Evolutionary conservation across 305 asterid genomes (phyloP).

Genomic region (Euphrasia arctica): DNA sequence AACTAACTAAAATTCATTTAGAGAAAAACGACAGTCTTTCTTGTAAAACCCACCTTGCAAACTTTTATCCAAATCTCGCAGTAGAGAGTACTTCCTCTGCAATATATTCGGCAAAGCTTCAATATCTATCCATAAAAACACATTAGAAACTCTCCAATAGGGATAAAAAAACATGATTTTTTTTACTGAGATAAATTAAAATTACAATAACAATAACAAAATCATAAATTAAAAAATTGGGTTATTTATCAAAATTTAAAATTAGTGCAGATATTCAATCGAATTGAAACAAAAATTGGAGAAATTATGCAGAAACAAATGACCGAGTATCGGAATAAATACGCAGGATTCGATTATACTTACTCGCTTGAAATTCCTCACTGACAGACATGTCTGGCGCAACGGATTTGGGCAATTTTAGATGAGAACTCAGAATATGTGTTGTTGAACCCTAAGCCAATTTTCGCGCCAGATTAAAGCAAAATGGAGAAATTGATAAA

Average conservation of each 20-base stretch:
- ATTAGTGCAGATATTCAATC: neutral
- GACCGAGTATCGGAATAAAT: conserved; percentile 24
- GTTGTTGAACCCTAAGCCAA: conserved; percentile 36
- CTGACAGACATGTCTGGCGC: conserved; percentile 36
- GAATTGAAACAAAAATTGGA: conserved; percentile 10
- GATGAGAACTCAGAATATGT: conserved; percentile 8
- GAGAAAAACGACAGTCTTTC: neutral
- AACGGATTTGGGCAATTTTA: conserved; percentile 15
- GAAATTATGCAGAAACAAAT: conserved; percentile 2
- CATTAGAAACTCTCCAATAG: conserved; percentile 15
- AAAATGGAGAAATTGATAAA: neutral
- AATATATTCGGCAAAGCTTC: conserved; percentile 58
- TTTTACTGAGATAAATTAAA: neutral
- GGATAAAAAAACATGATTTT: neutral
- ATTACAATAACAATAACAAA: neutral
- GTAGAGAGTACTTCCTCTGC: conserved; percentile 48
- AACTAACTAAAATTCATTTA: neutral
- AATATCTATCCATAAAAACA: conserved; percentile 34
- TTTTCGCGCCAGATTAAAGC: conserved; percentile 36
- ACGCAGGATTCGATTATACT: conserved; percentile 24
- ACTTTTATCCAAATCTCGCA: conserved; percentile 55
- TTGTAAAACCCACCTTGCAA: conserved; percentile 42
- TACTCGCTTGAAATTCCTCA: conserved; percentile 60
- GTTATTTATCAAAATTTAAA: neutral
- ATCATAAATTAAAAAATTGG: neutral